These are phyloP conservation scores for Aspergillus sp. DNA, from an alignment of 2,329 filamentous ascomycete genomes.

Conservation along the genomic window DNA sequence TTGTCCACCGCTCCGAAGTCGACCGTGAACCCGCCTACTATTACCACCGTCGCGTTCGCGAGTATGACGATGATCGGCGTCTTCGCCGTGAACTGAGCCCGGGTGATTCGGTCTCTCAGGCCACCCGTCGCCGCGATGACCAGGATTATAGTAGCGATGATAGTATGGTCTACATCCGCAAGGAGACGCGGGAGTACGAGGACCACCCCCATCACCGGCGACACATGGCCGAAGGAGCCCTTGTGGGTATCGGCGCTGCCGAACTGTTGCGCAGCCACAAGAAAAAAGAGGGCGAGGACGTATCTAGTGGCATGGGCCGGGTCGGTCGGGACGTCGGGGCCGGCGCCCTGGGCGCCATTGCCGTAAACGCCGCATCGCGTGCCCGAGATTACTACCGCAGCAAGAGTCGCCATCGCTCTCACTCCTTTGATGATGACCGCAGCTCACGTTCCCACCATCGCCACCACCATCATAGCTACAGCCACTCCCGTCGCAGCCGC, in stretches of 20 bases:
- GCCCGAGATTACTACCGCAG: slow-evolving; percentile 50
- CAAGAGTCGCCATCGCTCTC: slow-evolving; percentile 44
- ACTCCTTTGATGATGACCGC: slow-evolving; percentile 41
- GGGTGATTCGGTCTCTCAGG: slow-evolving; percentile 53
- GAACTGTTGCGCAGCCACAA: slow-evolving; percentile 59
- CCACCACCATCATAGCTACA: slow-evolving; percentile 29
- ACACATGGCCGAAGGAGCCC: slow-evolving; percentile 61
- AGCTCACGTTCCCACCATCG: slow-evolving; percentile 31
- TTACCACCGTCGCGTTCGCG: slow-evolving; percentile 57
- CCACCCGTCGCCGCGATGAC: slow-evolving; percentile 39
- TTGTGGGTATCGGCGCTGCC: slow-evolving; percentile 61
- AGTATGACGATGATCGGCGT: slow-evolving; percentile 52
- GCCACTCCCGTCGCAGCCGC: slow-evolving; percentile 31
- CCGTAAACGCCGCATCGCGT: slow-evolving; percentile 57
- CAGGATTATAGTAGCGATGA: slow-evolving; percentile 59
- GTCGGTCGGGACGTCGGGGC: slow-evolving; percentile 55
- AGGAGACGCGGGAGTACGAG: slow-evolving; percentile 45
- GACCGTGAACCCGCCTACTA: slow-evolving; percentile 61
- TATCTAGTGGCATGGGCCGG: slow-evolving; percentile 51
- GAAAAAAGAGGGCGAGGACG: slow-evolving; percentile 56
- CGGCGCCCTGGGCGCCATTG: slow-evolving; percentile 60
- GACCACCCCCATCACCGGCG: slow-evolving; percentile 53
- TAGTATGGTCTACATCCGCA: slow-evolving; percentile 60
- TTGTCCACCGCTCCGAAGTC: slow-evolving; percentile 58
- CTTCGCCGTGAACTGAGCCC: slow-evolving; percentile 49